phyloP scores from a whole-genome alignment of 352 stramenopile species.

The Phytophthora cactorum region DNA sequence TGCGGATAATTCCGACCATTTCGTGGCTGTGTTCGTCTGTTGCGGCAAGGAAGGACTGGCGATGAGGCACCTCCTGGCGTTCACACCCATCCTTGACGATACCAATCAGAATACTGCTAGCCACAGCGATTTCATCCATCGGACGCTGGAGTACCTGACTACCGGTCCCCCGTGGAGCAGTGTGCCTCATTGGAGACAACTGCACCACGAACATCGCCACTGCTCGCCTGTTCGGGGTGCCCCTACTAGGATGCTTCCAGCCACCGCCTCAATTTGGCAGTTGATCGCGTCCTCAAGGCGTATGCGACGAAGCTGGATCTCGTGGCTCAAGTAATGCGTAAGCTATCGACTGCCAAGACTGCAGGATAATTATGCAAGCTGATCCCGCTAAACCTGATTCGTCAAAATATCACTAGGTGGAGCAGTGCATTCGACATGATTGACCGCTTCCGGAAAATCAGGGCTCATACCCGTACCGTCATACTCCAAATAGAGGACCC shows the following conservation, averaged over 20 bases:
- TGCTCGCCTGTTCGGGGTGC: not conserved
- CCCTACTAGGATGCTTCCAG: not conserved
- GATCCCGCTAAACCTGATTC: not conserved
- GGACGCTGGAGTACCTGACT: not conserved
- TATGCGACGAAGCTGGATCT: not conserved
- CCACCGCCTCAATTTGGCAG: too few relatives aligned
- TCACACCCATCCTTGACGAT: not conserved
- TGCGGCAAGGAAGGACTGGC: not conserved
- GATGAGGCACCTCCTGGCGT: not conserved
- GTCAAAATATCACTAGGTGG: not conserved
- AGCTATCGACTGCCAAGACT: not conserved
- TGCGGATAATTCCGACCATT: not conserved
- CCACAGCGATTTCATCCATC: not conserved
- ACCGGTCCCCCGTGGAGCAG: not conserved
- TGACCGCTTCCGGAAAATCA: not conserved
- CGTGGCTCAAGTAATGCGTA: not conserved
- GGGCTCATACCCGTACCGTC: not conserved
- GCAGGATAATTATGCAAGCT: not conserved
- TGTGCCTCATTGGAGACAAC: not conserved
- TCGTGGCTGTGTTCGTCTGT: not conserved
- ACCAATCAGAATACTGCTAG: not conserved
- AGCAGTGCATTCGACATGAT: slow-evolving; percentile 1
- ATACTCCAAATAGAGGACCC: slow-evolving; percentile 1
- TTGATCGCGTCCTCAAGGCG: not conserved
- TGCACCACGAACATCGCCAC: not conserved